These are phyloP conservation scores for Monosporozyma aquatica DNA, from an alignment of 805 yeast species.

Conservation along the genomic window DNA sequence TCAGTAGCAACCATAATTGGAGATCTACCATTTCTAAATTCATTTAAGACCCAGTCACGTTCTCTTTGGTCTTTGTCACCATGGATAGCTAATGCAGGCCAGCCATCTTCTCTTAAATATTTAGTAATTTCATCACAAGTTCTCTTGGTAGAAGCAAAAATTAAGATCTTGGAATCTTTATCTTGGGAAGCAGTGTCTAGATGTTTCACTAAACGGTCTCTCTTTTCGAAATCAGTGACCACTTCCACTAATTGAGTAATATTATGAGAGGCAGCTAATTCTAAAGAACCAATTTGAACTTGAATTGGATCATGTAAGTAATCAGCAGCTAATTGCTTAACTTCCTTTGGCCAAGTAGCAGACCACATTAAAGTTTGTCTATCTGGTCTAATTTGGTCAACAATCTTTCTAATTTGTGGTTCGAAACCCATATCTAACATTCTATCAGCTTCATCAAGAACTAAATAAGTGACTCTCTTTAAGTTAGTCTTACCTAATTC, in stretches of 20 bases:
- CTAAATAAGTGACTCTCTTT: conserved; percentile 92
- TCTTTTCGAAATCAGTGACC: conserved; percentile 83
- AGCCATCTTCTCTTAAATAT: conserved; percentile 89
- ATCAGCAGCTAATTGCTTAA: conserved; percentile 85
- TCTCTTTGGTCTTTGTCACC: conserved; percentile 97
- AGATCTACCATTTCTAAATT: conserved; percentile 85
- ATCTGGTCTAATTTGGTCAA: conserved; percentile 97
- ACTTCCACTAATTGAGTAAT: conserved; percentile 92
- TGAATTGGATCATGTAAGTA: conserved; percentile 89
- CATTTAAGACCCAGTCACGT: conserved; percentile 96
- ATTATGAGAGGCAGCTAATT: conserved; percentile 92
- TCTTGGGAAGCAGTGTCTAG: conserved; percentile 70
- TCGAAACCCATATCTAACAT: conserved; percentile 99
- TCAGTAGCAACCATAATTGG: conserved; percentile 99
- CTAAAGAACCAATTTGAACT: conserved; percentile 93
- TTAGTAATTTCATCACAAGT: conserved; percentile 92
- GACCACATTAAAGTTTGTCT: conserved; percentile 99
- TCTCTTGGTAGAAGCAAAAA: conserved; percentile 96
- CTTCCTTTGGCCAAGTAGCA: conserved; percentile 99
- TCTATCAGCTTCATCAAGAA: conserved; percentile 98
- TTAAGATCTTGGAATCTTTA: conserved; percentile 65
- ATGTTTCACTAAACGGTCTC: conserved; percentile 79
- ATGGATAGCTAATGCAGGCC: conserved; percentile 98
- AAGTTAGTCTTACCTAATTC: conserved; percentile 92
- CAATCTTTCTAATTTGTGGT: conserved; percentile 97